Evolutionary conservation across 2,329 filamentous ascomycete species (phyloP).

Genomic region (Talaromyces sp.): DNA sequence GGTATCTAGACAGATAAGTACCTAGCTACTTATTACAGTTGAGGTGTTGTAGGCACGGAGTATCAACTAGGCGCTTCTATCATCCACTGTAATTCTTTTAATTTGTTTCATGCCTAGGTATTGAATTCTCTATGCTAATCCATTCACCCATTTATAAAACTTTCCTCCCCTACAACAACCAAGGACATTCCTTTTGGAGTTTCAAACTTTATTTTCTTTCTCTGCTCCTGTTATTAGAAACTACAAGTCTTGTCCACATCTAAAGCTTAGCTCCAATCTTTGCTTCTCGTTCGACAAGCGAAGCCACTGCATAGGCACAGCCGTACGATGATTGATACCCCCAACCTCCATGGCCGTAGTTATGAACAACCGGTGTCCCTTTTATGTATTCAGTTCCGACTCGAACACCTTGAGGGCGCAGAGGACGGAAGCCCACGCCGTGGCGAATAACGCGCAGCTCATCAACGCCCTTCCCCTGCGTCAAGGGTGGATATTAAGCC

Average conservation of each 20-base stretch:
- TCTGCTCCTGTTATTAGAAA: background rate
- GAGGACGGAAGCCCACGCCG: slow-evolving; percentile 76
- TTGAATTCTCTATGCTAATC: too few species aligned
- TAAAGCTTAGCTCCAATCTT: background rate
- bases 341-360: slow-evolving; percentile 47
- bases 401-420: slow-evolving; percentile 69
- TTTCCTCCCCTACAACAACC: too few species aligned
- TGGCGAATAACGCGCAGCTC: slow-evolving; percentile 75
- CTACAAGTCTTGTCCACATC: background rate
- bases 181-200: too few species aligned
- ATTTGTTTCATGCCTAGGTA: too few species aligned
- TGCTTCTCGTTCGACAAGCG: background rate
- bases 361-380: slow-evolving; percentile 54
- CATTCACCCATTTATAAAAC: too few species aligned
- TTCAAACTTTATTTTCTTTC: too few species aligned
- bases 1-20: too few species aligned
- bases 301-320: slow-evolving; percentile 49
- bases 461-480: slow-evolving; percentile 59
- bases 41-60: too few species aligned
- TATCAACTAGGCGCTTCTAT: too few species aligned
- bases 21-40: too few species aligned
- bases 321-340: slow-evolving; percentile 70
- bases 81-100: too few species aligned
- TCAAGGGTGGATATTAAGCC: slow-evolving; percentile 36
- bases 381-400: slow-evolving; percentile 70